A percentile compares a stretch with the other conserved stretches of the same genome.
These are phyloP conservation scores for Tetrapisispora namnaoensis DNA, from an alignment of 805 yeast genomes.

Conservation along the genomic window DNA sequence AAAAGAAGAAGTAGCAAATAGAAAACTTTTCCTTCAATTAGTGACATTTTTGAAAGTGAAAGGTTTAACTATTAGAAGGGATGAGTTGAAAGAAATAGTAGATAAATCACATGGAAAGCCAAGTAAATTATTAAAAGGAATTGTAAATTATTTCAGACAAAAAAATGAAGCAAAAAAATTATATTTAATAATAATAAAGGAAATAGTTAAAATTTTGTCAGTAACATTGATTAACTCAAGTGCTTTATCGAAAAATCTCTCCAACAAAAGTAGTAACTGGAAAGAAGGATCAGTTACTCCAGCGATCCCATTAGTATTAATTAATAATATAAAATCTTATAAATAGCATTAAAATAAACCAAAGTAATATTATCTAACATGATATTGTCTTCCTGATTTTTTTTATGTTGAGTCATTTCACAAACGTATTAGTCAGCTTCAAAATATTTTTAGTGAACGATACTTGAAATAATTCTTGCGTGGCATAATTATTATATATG, in stretches of 20 bases:
- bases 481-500: no score
- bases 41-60: constrained; percentile 38
- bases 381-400: no score
- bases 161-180: constrained; percentile 35
- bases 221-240: constrained; percentile 2
- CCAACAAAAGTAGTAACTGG: neutral
- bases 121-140: constrained; percentile 30
- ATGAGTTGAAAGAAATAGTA: constrained; percentile 32
- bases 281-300: neutral
- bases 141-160: constrained; percentile 34
- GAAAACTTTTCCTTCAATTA: constrained; percentile 32
- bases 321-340: neutral
- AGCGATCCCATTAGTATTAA: constrained; percentile 4
- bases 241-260: neutral
- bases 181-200: constrained; percentile 28
- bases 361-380: neutral
- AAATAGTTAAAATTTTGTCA: constrained; percentile 23
- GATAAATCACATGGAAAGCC: constrained; percentile 32
- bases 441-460: no score
- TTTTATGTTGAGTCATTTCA: no score
- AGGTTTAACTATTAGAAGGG: constrained; percentile 38
- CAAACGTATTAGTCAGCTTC: no score
- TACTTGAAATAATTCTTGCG: no score
- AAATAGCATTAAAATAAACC: neutral
- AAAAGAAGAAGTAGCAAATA: constrained; percentile 30